Conservation (phyloP, 768 basidiomycete species). For the Holtermannia corniformis region DNA sequence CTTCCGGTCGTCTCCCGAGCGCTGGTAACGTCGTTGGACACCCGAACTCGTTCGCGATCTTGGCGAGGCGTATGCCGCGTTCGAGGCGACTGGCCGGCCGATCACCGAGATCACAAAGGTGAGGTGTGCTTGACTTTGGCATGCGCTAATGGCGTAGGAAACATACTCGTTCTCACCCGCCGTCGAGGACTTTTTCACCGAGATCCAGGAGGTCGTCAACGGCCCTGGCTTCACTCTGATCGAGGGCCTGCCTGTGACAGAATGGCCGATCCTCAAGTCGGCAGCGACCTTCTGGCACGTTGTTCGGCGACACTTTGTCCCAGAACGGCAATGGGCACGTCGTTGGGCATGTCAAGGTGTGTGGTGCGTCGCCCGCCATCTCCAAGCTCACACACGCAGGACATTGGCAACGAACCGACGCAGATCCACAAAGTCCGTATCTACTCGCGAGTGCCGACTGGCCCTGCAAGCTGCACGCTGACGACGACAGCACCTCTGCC, state of each 20-base stretch:
- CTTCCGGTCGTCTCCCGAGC: conserved; percentile 16
- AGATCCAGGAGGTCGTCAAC: conserved; percentile 27
- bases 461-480: neutral
- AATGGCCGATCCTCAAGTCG: conserved; percentile 30
- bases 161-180: conserved; percentile 27
- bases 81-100: conserved; percentile 12
- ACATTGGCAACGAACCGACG: conserved; percentile 38
- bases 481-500: conserved; percentile 8
- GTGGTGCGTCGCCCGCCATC: neutral
- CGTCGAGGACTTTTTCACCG: conserved; percentile 14
- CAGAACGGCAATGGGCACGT: conserved; percentile 39
- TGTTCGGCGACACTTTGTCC: conserved; percentile 29
- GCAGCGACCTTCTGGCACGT: conserved; percentile 33
- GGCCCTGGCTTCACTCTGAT: conserved; percentile 41
- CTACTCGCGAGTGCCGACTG: conserved; percentile 11
- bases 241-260: conserved; percentile 29
- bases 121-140: neutral
- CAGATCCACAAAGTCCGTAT: conserved; percentile 32
- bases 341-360: conserved; percentile 38
- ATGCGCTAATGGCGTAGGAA: conserved; percentile 14
- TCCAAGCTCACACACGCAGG: conserved; percentile 7
- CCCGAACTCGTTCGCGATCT: conserved; percentile 27
- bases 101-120: conserved; percentile 26
- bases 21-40: conserved; percentile 28
- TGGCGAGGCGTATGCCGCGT: conserved; percentile 23